Evolutionary conservation across 257 asterid species (phyloP).

Genomic region (Solanum corneliomulleri): DNA sequence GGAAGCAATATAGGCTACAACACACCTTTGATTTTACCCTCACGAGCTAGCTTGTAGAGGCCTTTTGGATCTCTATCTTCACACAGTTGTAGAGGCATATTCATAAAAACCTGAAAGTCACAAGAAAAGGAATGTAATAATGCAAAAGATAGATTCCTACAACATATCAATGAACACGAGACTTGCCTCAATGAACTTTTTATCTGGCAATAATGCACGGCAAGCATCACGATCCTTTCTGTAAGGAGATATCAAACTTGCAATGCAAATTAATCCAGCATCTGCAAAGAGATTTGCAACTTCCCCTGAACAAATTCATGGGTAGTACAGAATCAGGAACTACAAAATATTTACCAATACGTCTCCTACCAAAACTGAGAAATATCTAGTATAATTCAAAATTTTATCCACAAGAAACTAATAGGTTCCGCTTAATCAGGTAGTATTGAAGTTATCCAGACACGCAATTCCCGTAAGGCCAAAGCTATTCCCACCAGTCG

Average conservation of each 20-base stretch:
- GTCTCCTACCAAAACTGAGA: not conserved
- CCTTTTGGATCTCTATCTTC: conserved; percentile 97
- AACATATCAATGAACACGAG: not conserved
- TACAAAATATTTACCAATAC: not conserved
- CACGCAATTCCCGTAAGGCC: not conserved
- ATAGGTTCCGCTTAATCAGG: not conserved
- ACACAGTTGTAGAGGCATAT: conserved; percentile 84
- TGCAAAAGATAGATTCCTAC: not conserved
- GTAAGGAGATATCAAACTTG: conserved; percentile 94
- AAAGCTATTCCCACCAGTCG: not conserved
- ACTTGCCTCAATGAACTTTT: conserved; percentile 72
- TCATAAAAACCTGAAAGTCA: conserved; percentile 56
- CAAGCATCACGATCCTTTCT: conserved; percentile 94
- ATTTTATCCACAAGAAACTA: not conserved
- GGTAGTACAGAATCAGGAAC: not conserved
- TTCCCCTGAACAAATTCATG: conserved; percentile 44
- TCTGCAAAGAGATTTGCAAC: conserved; percentile 96
- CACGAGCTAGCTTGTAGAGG: conserved; percentile 94
- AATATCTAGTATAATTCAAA: not conserved
- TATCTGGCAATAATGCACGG: conserved; percentile 59
- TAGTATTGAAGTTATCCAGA: not conserved
- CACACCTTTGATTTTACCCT: conserved; percentile 84
- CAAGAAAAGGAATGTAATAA: not conserved
- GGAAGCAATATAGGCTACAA: not conserved
- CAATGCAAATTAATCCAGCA: conserved; percentile 92